Base-by-base conservation (phyloP, 768 basidiomycete species). In the Boletus barrowsii region DNA sequence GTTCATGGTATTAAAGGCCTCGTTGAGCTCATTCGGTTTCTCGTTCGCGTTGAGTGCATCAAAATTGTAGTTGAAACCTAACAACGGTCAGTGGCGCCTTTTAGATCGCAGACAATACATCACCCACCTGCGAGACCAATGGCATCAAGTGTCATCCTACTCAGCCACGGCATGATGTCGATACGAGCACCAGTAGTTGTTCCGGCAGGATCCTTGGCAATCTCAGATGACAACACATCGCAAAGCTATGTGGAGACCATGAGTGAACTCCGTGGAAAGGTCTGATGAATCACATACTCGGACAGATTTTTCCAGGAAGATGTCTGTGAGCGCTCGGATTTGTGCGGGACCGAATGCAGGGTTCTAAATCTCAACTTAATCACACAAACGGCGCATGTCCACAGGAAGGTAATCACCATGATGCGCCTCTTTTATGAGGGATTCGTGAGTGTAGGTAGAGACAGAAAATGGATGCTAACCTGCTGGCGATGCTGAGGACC, bases 311-410 rank as follows among this genome's bases (percentile, higher is more conserved):
- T 80, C 76, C 4, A 82, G 55, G 55, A 87, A 85, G 20, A 84
- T 79, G 15, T 75, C 75, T 0, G 82, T 83, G n/a, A 86, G 62
- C 49, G 80, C 79, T 2, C 84, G 73, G 39, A 87, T 76, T 60
- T 86, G 83, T 1, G 77, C 68, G 3, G 76, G 74, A 5, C 84
- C 82, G 60, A 87, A 87, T 0, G 84, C 84, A n/a, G 85, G 84
- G 56, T 86, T 87, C 85, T 76, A n/a, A n/a, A 29, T 10, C 20
- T 22, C 11, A 10, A 11, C n/a, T 42, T 20, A 47, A 37, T 49
- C 33, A 41, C 11, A 30, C 5, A 22, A 30, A 24, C 14, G 2
- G 10, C n/a, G 6, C 10, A 15, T 9, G 6, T 33, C 10, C 3
- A n/a, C 10, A 42, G 46, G 7, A 11, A 20, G 4, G 2, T 35